These are phyloP conservation scores for Raffaelea albimanens DNA, from an alignment of 2,329 filamentous ascomycete genomes.

Conservation along the genomic window DNA sequence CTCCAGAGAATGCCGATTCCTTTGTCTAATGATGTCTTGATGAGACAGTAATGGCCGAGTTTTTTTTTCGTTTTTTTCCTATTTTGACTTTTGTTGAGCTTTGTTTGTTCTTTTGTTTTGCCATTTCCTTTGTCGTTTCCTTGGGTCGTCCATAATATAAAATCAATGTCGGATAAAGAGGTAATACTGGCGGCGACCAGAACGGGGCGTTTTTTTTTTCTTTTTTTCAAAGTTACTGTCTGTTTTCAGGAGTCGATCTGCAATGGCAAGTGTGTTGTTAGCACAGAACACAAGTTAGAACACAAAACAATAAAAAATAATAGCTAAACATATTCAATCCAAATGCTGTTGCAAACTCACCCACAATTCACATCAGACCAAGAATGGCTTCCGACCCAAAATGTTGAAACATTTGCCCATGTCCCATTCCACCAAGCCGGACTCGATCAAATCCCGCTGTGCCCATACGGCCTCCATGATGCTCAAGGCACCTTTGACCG, in stretches of 20 bases:
- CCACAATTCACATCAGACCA: constrained; percentile 14
- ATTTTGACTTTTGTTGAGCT: neutral
- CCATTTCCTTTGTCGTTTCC: neutral
- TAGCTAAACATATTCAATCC: neutral
- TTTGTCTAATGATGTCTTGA: constrained; percentile 5
- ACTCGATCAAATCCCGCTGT: constrained; percentile 25
- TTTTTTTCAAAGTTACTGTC: neutral
- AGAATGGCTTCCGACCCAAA: constrained; percentile 13
- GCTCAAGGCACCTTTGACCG: constrained; percentile 30
- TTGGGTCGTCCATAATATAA: constrained; percentile 1
- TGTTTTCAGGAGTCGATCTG: neutral
- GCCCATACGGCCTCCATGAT: constrained; percentile 39
- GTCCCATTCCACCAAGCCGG: constrained; percentile 31
- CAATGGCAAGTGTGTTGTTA: too few relatives aligned
- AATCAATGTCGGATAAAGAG: too few relatives aligned
- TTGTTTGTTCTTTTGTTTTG: neutral
- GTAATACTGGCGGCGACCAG: too few relatives aligned
- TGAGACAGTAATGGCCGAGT: neutral
- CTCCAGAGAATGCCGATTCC: neutral
- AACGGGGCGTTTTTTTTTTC: neutral
- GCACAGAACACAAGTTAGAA: neutral
- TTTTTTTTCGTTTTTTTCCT: constrained; percentile 1
- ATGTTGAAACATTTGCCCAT: constrained; percentile 28
- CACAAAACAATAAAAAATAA: neutral
- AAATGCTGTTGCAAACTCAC: too few relatives aligned